Conservation (phyloP, 768 basidiomycete species). For the Leccinum subtestaceum region DNA sequence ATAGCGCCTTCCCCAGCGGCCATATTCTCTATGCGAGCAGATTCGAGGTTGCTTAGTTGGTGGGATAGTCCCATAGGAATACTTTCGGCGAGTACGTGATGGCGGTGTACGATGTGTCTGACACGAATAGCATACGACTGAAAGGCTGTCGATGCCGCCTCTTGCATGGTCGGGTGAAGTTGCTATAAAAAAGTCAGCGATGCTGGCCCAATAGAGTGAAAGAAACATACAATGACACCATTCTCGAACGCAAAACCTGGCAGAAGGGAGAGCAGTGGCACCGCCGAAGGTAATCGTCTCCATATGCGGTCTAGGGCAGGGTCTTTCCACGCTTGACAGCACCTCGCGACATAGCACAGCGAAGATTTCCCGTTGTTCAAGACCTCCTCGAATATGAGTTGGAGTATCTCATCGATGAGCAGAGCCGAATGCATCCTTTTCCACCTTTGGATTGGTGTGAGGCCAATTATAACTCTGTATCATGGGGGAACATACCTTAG, state of each 20-base stretch:
- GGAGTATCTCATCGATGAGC: slow-evolving; percentile 49
- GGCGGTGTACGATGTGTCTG: slow-evolving; percentile 22
- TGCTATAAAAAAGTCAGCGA: slow-evolving; percentile 10
- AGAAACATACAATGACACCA: slow-evolving; percentile 12
- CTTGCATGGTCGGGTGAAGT: slow-evolving; percentile 5
- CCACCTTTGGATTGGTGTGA: neutral
- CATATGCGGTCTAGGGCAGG: slow-evolving; percentile 49
- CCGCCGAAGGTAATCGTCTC: slow-evolving; percentile 39
- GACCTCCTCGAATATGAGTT: slow-evolving; percentile 38
- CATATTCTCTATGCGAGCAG: slow-evolving; percentile 18
- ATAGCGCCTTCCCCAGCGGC: slow-evolving; percentile 13
- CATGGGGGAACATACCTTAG: slow-evolving; percentile 7
- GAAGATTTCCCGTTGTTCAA: slow-evolving; percentile 28
- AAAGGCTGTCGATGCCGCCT: slow-evolving; percentile 8
- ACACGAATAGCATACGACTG: slow-evolving; percentile 25
- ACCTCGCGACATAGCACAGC: slow-evolving; percentile 38
- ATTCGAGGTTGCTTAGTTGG: slow-evolving; percentile 17
- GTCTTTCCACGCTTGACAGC: slow-evolving; percentile 46
- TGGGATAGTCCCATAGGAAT: slow-evolving; percentile 3
- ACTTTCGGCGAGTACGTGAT: slow-evolving; percentile 13
- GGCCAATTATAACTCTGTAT: neutral
- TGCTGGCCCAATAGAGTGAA: neutral
- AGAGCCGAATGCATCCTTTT: slow-evolving; percentile 42
- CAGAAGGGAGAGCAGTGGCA: slow-evolving; percentile 40
- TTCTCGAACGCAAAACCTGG: slow-evolving; percentile 17